Evolutionary conservation across 2,329 filamentous ascomycete genomes (phyloP), one percentile per base, ranked within the genome.

Genomic region (Penicillium fuscoglaucum): DNA sequence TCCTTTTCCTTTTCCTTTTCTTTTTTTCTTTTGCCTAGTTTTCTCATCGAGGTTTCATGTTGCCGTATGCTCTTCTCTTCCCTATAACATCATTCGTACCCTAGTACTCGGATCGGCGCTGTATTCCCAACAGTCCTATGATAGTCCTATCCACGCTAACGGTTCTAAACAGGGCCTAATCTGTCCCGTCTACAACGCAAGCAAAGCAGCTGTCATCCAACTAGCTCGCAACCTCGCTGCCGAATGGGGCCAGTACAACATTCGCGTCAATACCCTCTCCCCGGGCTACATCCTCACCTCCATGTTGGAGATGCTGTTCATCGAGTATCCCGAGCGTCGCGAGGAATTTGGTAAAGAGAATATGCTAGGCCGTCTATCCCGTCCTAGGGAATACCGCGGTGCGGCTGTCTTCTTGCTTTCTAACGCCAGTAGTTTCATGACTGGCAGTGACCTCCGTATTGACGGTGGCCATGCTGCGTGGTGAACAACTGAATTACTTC

Each of bases 161-260:
- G 0, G 31, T 3, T 10, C 31, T 33, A 15, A 37, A 13, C 21
- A 70, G 64, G 76, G 43, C 0, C 17, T 54, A 9, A 40, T 46
- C 9, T 47, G 43, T 4, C 33, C 52, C 13, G 43, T 46, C 35
- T 54, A 48, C 26, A 54, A 54, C 33, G 35, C 52, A 19, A 47
- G 41, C 43, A 48, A 54, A n/a, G 52, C 52, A 19, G 43, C 52
- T 10, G 52, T 54, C 13, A 37, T 47, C n/a, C 52, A 54, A 24
- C 26, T 54, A 21, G 26, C 31, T 6, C 52, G 52, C 7, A 47
- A 28, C 3, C 41, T 54, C 33, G 52, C 52, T 4, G 41, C 44
- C 1, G 52, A 54, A 31, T 54, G 52, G 52, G 52, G 52, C 17
- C 43, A 47, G 19, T 37, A 54, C 17, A 54, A 54, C 19, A 59